A percentile compares a stretch with the other conserved stretches of the same genome.
phyloP scores from a whole-genome alignment of 108 stramenopile species.

The Fragilaria crotonensis region DNA sequence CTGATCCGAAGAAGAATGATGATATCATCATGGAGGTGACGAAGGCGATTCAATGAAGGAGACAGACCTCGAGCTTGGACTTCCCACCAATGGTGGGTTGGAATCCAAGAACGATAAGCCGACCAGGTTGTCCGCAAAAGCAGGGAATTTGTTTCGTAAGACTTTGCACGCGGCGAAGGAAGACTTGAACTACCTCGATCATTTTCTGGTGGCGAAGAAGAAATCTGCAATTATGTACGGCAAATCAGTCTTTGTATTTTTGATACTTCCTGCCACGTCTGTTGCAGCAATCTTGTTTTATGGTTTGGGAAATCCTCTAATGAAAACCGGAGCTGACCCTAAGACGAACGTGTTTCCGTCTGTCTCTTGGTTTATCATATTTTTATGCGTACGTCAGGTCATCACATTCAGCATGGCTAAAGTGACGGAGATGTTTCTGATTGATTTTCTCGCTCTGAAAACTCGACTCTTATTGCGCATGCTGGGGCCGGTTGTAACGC shows the following conservation, averaged over 20 bases:
- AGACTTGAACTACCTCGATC: slow-evolving; percentile 8
- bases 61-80: too few relatives aligned
- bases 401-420: slow-evolving; percentile 22
- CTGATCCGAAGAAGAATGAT: not conserved
- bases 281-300: slow-evolving; percentile 13
- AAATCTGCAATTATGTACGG: not conserved
- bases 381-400: slow-evolving; percentile 26
- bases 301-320: slow-evolving; percentile 19
- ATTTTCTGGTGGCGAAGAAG: slow-evolving; percentile 14
- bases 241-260: slow-evolving; percentile 2
- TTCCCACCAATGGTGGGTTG: too few relatives aligned
- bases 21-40: not conserved
- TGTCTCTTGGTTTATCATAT: slow-evolving; percentile 36
- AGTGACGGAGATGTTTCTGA: slow-evolving; percentile 16
- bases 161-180: slow-evolving; percentile 3
- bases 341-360: slow-evolving; percentile 8
- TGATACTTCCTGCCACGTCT: slow-evolving; percentile 16
- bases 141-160: not conserved
- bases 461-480: slow-evolving; percentile 13
- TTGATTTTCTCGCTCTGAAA: slow-evolving; percentile 30
- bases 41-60: too few relatives aligned
- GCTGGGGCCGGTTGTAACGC: slow-evolving; percentile 20
- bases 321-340: not conserved
- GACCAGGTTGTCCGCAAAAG: too few relatives aligned
- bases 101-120: too few relatives aligned